Evolutionary conservation across 2,329 filamentous ascomycete species (phyloP), one percentile per base, ranked within the genome.

Genomic region (Helotiales sp.): DNA sequence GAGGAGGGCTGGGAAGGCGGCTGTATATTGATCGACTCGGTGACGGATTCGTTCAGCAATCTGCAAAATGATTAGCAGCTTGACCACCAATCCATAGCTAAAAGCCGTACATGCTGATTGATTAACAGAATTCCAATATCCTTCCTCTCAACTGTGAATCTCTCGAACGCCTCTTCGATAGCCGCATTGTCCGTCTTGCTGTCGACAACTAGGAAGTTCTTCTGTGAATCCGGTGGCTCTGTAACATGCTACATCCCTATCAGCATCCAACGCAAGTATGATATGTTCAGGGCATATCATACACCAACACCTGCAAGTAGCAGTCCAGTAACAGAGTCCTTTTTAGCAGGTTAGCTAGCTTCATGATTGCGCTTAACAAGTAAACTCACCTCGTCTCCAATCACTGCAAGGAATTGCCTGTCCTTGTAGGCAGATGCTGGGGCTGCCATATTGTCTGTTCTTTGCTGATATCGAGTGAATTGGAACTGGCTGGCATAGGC

Each of bases 121-220:
- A 99, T 98, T 72, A 99, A 83, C 69, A 99, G 81, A 75, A 99
- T 97, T 30, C 93, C 96, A 79, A 99, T 97, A 78, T 99, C 96
- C 80, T 98, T 98, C 78, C 96, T 86, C 80, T 96, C 87, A 65
- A 88, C 88, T 8, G 93, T 97, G 80, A 97, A 98, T 72, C 86
- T 86, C 71, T 96, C 91, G 78, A 99, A 99, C 10, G 94, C 91
- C 40, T 89, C 87, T 80, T 98, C 96, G 77, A 99, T 97, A 65
- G 91, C 85, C 2, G 91, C 84, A 62, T 87, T 96, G 73, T 97
- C 93, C 43, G 95, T 99, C 85, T 98, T 98, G 78, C 81, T 84
- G 80, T 99, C 95, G 69, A 99, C 96, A 65, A 99, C 93, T 10
- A 99, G 89, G 83, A 97, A 99, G 85, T 99, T 99, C 85, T 97